Percentiles rank a stretch among this genome's conserved stretches.
Evolutionary conservation across 805 yeast species (phyloP).

Genomic region (Nakazawaea molendinolei): DNA sequence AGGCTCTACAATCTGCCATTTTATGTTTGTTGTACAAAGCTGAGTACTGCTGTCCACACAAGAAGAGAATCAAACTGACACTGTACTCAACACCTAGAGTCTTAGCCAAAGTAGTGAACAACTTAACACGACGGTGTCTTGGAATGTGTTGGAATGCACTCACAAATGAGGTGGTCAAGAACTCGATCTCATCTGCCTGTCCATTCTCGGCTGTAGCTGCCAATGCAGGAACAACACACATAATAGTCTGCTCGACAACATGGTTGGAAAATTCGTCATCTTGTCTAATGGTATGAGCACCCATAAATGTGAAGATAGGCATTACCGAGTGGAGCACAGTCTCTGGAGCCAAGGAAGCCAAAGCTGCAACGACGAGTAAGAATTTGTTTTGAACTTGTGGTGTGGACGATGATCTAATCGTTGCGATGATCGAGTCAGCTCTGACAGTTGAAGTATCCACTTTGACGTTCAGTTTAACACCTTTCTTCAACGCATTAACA

Average conservation of each 20-base stretch:
- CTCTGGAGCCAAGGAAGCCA: constrained; percentile 88
- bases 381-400: constrained; percentile 94
- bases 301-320: constrained; percentile 99
- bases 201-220: constrained; percentile 38
- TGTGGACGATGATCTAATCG: constrained; percentile 81
- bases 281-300: constrained; percentile 93
- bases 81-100: constrained; percentile 67
- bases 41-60: constrained; percentile 76
- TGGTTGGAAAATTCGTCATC: constrained; percentile 93
- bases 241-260: constrained; percentile 87
- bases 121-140: constrained; percentile 85
- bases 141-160: constrained; percentile 95
- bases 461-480: constrained; percentile 22
- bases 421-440: constrained; percentile 85
- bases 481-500: constrained; percentile 46
- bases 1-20: constrained; percentile 55
- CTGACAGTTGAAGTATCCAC: constrained; percentile 64
- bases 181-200: constrained; percentile 64
- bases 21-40: constrained; percentile 47
- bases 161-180: constrained; percentile 81
- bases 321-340: constrained; percentile 89
- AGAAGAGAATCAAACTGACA: constrained; percentile 64
- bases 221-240: constrained; percentile 87
- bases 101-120: constrained; percentile 70
- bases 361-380: constrained; percentile 74